Evolutionary conservation across 2,329 filamentous ascomycete genomes (phyloP).

Genomic region (Xylaria hypoxylon): DNA sequence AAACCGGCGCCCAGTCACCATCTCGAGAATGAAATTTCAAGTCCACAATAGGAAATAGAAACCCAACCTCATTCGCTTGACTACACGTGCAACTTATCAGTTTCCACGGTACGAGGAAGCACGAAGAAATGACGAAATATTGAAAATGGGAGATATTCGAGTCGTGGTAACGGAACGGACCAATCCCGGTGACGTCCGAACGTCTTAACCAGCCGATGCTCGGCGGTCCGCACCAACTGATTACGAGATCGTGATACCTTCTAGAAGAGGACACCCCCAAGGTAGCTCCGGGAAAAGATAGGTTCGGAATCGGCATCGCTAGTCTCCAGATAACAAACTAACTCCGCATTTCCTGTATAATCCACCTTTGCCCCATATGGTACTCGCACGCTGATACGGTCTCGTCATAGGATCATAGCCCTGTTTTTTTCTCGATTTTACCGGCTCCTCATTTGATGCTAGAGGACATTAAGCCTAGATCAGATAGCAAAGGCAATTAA

Average conservation of each 20-base stretch:
- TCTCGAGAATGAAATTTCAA: conserved; percentile 9
- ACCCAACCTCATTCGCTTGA: neutral
- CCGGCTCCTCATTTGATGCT: conserved; percentile 18
- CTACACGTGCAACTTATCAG: neutral
- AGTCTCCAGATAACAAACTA: neutral
- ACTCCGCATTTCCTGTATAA: conserved; percentile 36
- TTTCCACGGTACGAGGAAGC: conserved; percentile 2
- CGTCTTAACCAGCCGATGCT: conserved; percentile 41
- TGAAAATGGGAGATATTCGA: neutral
- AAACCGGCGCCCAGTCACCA: conserved; percentile 3
- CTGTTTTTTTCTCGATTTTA: conserved; percentile 19
- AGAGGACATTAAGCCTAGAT: conserved; percentile 28
- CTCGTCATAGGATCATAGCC: conserved; percentile 25
- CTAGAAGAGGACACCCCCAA: neutral
- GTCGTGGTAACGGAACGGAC: neutral
- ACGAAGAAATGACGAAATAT: conserved; percentile 1
- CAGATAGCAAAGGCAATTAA: neutral
- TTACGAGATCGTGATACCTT: conserved; percentile 26
- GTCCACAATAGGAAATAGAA: conserved; percentile 3
- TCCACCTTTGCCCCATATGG: conserved; percentile 18
- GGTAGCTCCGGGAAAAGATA: too few species aligned
- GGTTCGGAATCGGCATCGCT: too few species aligned
- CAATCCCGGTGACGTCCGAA: conserved; percentile 9
- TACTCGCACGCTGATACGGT: conserved; percentile 23
- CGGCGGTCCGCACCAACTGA: conserved; percentile 36